Evolutionary conservation across 345 rosid genomes (phyloP), one percentile per base, ranked within the genome.

Genomic region (Euphorbia pulcherrima): DNA sequence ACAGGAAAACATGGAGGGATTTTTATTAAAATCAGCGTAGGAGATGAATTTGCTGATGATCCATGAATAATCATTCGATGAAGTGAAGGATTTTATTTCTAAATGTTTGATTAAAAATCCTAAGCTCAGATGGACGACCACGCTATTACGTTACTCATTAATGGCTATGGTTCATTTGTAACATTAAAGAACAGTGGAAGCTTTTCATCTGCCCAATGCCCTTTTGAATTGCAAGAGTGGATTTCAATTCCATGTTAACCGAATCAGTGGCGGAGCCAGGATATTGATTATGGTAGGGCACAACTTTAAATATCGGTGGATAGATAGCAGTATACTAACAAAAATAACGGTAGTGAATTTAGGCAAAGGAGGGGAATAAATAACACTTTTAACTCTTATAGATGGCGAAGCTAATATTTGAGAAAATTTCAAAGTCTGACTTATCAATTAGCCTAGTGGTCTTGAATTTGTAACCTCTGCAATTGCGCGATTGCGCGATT

Each of bases 101-200:
- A 80, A 74, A 68, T 70, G 78, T 37, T 80, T 80, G n/a, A 50
- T 71, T 10, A 77, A 64, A 40, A 73, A 77, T 68, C 74, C 78
- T 23, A 20, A 26, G 0, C 18, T 11, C 35, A 68, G 83, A 71
- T 77, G 83, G 83, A 77, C 81, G 4, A 76, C 80, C n/a, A 77
- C 71, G 83, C 53, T 80, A 2, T 17, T 80, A 59, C 28, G 65
- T 28, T 81, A 80, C 55, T 75, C 79, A 11, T 80, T 77, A 50
- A 67, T 68, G 9, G 50, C 44, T 9, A 17, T 48, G 52, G 18
- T 48, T 16, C 23, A n/a, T 46, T 61, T 51, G 46, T 59, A 28
- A 27, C 71, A 60, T 65, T 66, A 26, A 65, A 66, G 52, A 35
- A 29, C 24, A 8, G 8, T 1, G 44, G 52, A 18, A 27, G 30